Evolutionary conservation across 805 yeast genomes (phyloP), one percentile per base, ranked within the genome.

Genomic region (Ogataea minuta): DNA sequence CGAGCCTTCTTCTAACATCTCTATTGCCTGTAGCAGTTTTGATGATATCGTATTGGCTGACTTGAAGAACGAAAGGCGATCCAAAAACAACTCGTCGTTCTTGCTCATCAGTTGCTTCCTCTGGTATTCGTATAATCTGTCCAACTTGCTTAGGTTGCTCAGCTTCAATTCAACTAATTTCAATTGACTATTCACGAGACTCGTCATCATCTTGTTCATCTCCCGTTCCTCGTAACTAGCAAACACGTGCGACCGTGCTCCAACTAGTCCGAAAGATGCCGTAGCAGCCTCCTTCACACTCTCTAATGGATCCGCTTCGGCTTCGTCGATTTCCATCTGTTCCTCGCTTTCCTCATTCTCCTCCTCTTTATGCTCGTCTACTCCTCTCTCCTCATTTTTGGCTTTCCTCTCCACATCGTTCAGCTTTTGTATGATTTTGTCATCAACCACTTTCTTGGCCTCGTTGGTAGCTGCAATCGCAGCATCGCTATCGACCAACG

Each of bases 171-270:
- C 84, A 23, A 85, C 68, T 52, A 83, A 81, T 38, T 74, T 71
- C 43, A 82, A 48, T 57, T 82, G 80, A 28, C 76, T 74, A 54
- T 81, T 81, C 13, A 84, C 68, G 32, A 85, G 71, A 20, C 71
- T 71, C 19, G 72, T 68, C 9, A 82, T 63, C 15, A 81, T 59
- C 38, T 74, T 76, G 50, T 78, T 72, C 80, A 80, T 77, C 55
- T 83, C 88, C 44, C 89, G 69, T 54, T 87, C 96, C 59, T 86
- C 95, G 55, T 77, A 80, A 4, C 80, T 77, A 5, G 91, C 86
- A 62, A 87, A 84, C 14, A 84, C 72, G 56, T 85, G 88, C 17
- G 93, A 73, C 45, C 93, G 74, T 2, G 88, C 81, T 3, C 93
- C 95, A 26, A 84, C 64, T 9, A 84, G 67, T 3, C 95, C 90